These are phyloP conservation scores for Cyberlindnera maritima DNA, from an alignment of 805 yeast genomes.

Conservation along the genomic window DNA sequence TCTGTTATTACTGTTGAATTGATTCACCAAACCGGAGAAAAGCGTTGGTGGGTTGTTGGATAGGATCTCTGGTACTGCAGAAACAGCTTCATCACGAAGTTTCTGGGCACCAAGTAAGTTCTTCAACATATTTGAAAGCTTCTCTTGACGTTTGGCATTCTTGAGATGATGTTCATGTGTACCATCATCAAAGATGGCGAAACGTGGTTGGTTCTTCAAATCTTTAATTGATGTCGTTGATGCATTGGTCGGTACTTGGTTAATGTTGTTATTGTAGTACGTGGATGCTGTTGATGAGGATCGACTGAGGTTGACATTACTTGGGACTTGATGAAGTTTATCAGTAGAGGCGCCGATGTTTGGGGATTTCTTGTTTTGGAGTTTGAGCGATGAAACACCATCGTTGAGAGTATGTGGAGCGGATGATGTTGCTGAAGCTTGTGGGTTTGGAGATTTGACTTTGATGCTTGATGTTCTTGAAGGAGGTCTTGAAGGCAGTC, in stretches of 20 bases:
- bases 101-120: slow-evolving; percentile 74
- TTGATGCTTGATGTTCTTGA: slow-evolving; percentile 18
- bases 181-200: slow-evolving; percentile 62
- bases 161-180: slow-evolving; percentile 76
- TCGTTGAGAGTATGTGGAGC: slow-evolving; percentile 2
- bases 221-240: slow-evolving; percentile 5
- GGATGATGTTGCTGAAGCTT: not conserved
- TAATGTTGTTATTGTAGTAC: slow-evolving; percentile 3
- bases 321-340: slow-evolving; percentile 8
- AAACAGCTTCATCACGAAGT: slow-evolving; percentile 64
- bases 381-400: slow-evolving; percentile 9
- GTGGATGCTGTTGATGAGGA: slow-evolving; percentile 25
- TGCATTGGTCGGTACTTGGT: not conserved
- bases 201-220: slow-evolving; percentile 34
- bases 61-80: slow-evolving; percentile 69
- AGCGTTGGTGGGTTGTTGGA: slow-evolving; percentile 64
- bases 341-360: slow-evolving; percentile 6
- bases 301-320: slow-evolving; percentile 19
- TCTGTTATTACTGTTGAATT: slow-evolving; percentile 46
- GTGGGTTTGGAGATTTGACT: slow-evolving; percentile 9
- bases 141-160: slow-evolving; percentile 77
- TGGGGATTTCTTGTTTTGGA: slow-evolving; percentile 17
- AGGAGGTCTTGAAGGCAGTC: slow-evolving; percentile 19
- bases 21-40: slow-evolving; percentile 63
- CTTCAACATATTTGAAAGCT: slow-evolving; percentile 68